Conservation (phyloP, 345 rosid species). For the Hibiscus trionum region DNA sequence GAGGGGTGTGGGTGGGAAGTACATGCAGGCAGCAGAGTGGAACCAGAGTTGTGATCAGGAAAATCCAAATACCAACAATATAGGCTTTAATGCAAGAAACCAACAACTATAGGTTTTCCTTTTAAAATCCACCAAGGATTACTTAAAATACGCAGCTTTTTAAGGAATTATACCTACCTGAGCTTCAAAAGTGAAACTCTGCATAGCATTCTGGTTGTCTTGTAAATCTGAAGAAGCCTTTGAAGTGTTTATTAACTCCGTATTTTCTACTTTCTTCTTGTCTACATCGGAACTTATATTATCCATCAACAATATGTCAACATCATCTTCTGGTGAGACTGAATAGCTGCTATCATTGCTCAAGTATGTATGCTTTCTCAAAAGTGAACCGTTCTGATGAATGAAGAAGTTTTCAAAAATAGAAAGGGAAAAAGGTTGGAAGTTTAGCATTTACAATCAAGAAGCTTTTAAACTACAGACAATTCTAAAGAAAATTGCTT, state of each 20-base stretch:
- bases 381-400: slow-evolving; percentile 73
- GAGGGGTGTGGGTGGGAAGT: background rate
- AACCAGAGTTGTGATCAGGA: background rate
- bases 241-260: slow-evolving; percentile 28
- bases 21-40: background rate
- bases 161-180: slow-evolving; percentile 44
- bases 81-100: background rate
- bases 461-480: slow-evolving; percentile 9
- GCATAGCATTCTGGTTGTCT: slow-evolving; percentile 34
- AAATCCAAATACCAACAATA: background rate
- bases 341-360: slow-evolving; percentile 91
- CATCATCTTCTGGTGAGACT: slow-evolving; percentile 75
- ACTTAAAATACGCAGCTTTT: background rate
- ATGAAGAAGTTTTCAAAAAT: slow-evolving; percentile 12
- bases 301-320: slow-evolving; percentile 58
- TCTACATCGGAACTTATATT: slow-evolving; percentile 37
- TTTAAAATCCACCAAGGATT: background rate
- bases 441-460: background rate
- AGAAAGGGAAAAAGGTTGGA: background rate
- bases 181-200: slow-evolving; percentile 84
- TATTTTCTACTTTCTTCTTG: slow-evolving; percentile 28
- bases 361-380: slow-evolving; percentile 80
- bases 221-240: slow-evolving; percentile 30
- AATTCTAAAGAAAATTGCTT: background rate
- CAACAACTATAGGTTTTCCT: background rate